Evolutionary conservation across 2,329 filamentous ascomycete species (phyloP).

Genomic region (Helotiales sp.): DNA sequence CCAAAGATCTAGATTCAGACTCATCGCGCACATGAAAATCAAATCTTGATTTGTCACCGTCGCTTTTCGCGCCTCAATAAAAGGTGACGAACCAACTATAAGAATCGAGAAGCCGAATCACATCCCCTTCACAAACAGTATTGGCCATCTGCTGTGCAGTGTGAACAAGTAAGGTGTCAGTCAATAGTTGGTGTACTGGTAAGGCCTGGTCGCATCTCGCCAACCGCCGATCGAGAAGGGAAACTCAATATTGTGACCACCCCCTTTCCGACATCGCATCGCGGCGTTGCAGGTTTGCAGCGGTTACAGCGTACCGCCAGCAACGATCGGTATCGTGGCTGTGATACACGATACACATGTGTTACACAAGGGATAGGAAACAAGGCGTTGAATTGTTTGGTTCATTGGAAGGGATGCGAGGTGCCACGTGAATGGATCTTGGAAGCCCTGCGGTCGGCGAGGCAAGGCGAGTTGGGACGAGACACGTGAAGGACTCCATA

Average conservation of each 20-base stretch:
- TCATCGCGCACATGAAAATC: not conserved
- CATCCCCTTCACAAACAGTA: not conserved
- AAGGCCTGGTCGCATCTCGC: not conserved
- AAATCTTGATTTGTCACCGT: not conserved
- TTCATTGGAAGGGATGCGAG: not conserved
- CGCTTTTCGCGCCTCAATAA: not conserved
- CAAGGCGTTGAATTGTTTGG: not conserved
- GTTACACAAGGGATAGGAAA: not conserved
- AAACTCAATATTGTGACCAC: not conserved
- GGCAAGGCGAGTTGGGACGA: not conserved
- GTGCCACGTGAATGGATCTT: not conserved
- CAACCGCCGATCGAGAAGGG: not conserved
- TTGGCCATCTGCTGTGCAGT: not conserved
- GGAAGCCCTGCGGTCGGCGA: too few species aligned
- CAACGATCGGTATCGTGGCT: not conserved
- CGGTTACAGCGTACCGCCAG: constrained; percentile 6
- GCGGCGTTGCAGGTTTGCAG: not conserved
- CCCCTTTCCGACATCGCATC: not conserved
- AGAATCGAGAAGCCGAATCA: not conserved
- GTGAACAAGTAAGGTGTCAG: not conserved
- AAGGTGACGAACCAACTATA: not conserved
- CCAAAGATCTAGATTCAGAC: not conserved
- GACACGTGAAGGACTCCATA: not conserved
- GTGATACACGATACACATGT: not conserved
- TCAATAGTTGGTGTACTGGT: too few species aligned